These are phyloP conservation scores for Excoecaria agallocha DNA, from an alignment of 345 rosid species.

Conservation along the genomic window DNA sequence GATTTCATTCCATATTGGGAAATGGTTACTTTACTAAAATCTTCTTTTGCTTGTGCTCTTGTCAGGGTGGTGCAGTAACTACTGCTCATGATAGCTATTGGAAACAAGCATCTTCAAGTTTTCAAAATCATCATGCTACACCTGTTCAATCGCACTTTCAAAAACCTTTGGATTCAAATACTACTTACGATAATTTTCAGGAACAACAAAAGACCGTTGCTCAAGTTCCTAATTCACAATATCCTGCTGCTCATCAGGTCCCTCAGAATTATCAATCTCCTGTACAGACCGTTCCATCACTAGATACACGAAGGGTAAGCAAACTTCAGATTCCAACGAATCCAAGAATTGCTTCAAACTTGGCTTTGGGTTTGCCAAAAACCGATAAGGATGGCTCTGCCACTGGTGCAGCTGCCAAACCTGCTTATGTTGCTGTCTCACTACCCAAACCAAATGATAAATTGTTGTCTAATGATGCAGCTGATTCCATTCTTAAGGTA, in stretches of 20 bases:
- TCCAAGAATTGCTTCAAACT: slow-evolving; percentile 94
- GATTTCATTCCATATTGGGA: neutral
- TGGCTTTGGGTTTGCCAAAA: slow-evolving; percentile 69
- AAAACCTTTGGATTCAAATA: slow-evolving; percentile 58
- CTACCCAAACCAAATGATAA: slow-evolving; percentile 60
- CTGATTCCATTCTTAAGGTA: slow-evolving; percentile 73
- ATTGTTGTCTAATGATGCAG: slow-evolving; percentile 41
- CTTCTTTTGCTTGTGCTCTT: slow-evolving; percentile 28
- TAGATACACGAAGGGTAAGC: slow-evolving; percentile 66
- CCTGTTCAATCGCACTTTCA: slow-evolving; percentile 55
- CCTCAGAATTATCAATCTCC: slow-evolving; percentile 52
- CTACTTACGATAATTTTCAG: slow-evolving; percentile 60
- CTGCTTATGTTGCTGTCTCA: slow-evolving; percentile 81
- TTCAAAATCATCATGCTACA: slow-evolving; percentile 59
- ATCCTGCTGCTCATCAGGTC: slow-evolving; percentile 50
- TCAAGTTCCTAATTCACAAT: slow-evolving; percentile 59
- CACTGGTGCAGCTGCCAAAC: slow-evolving; percentile 46
- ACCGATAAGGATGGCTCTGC: slow-evolving; percentile 56
- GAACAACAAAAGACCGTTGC: slow-evolving; percentile 62
- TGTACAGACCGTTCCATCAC: slow-evolving; percentile 44
- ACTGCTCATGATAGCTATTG: slow-evolving; percentile 71
- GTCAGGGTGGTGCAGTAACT: slow-evolving; percentile 60
- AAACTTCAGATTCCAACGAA: slow-evolving; percentile 94
- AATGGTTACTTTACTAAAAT: slow-evolving; percentile 10
- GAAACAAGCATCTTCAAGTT: slow-evolving; percentile 55